Evolutionary conservation across 345 rosid genomes (phyloP).

Genomic region (Eucalyptus tenuipes): DNA sequence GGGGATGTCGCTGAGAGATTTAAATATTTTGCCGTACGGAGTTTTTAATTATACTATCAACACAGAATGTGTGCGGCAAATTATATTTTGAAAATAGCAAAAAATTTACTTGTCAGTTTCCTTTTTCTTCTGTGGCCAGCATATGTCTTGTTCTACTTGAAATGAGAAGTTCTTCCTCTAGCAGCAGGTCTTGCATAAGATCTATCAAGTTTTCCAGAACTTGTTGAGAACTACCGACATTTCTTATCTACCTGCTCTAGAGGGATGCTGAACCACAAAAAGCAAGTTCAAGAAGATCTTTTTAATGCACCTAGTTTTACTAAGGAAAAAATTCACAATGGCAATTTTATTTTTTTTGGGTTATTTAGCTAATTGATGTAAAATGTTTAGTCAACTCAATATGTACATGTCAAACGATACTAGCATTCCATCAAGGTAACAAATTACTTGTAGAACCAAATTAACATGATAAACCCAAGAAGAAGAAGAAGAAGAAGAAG

Average conservation of each 20-base stretch:
- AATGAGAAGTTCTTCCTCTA: not conserved
- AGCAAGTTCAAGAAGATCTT: not conserved
- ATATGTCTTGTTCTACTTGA: not conserved
- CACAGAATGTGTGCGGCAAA: not conserved
- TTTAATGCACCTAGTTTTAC: not conserved
- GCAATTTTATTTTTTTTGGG: not conserved
- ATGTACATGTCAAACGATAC: not conserved
- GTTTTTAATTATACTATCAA: not conserved
- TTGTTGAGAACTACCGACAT: not conserved
- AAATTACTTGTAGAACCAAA: not conserved
- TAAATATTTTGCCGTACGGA: not conserved
- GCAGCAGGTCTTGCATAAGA: not conserved
- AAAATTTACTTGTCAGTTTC: not conserved
- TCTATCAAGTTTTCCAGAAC: not conserved
- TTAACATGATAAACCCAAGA: not conserved
- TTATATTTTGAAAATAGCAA: not conserved
- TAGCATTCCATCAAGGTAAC: not conserved
- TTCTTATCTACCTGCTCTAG: not conserved
- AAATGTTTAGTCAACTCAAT: not conserved
- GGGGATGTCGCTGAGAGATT: not conserved
- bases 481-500: not conserved
- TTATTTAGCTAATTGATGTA: not conserved
- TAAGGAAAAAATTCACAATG: not conserved
- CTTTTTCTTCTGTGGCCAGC: not conserved
- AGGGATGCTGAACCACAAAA: not conserved